These are phyloP conservation scores for Chaetoceros muelleri DNA, from an alignment of 108 stramenopile genomes.

Conservation along the genomic window DNA sequence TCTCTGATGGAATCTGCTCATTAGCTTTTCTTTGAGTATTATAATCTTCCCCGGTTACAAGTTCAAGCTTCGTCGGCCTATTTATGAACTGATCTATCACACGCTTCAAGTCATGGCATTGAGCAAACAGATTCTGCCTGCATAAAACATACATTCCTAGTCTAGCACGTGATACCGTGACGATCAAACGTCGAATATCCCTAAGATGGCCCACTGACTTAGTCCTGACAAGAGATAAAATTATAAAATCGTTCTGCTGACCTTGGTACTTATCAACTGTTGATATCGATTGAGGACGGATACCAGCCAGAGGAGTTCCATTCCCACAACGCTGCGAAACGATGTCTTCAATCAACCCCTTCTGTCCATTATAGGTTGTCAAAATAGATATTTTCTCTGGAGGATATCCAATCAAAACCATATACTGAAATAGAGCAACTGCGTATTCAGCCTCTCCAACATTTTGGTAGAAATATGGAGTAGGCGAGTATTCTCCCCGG, in stretches of 20 bases:
- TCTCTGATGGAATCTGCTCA: constrained; percentile 27
- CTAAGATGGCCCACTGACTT: constrained; percentile 88
- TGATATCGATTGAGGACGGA: constrained; percentile 51
- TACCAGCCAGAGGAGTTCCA: constrained; percentile 69
- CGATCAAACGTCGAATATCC: constrained; percentile 94
- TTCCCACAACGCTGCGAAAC: constrained; percentile 72
- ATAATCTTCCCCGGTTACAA: constrained; percentile 55
- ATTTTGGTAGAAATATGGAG: constrained; percentile 93
- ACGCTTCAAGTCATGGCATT: constrained; percentile 58
- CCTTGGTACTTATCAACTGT: constrained; percentile 98
- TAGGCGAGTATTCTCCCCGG: constrained; percentile 79
- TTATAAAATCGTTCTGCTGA: constrained; percentile 92
- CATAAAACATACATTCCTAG: constrained; percentile 94
- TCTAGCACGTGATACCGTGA: constrained; percentile 92
- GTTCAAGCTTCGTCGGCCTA: constrained; percentile 43
- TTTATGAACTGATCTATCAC: constrained; percentile 55
- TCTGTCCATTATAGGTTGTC: constrained; percentile 98
- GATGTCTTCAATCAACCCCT: constrained; percentile 83
- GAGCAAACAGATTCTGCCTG: constrained; percentile 49
- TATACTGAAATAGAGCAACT: constrained; percentile 95
- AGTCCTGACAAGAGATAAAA: constrained; percentile 92
- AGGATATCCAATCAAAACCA: constrained; percentile 95
- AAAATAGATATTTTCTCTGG: constrained; percentile 88
- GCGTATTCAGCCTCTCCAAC: constrained; percentile 97
- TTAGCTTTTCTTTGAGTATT: constrained; percentile 38